These are phyloP conservation scores for Mucor mucedo DNA, from an alignment of 371 early-diverging fungal genomes.

Conservation along the genomic window DNA sequence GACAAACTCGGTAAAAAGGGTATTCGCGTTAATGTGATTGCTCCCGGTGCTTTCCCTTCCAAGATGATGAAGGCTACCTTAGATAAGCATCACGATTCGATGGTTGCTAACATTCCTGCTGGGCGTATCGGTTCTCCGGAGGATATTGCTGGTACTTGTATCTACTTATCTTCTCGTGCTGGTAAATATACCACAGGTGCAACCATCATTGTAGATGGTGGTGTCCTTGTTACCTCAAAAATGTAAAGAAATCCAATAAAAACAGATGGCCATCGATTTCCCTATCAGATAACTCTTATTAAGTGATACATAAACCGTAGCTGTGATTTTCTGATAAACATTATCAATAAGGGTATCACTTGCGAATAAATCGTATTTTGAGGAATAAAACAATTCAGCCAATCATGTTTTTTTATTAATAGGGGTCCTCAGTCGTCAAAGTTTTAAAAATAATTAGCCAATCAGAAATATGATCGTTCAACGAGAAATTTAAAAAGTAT, in stretches of 20 bases:
- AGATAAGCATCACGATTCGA: conserved; percentile 57
- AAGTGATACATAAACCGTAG: too few relatives aligned
- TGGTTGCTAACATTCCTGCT: conserved; percentile 65
- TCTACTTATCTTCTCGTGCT: conserved; percentile 81
- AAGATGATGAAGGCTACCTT: conserved; percentile 87
- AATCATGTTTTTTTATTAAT: too few relatives aligned
- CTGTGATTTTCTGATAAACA: too few relatives aligned
- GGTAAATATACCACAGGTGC: conserved; percentile 86
- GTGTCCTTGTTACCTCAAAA: conserved; percentile 32
- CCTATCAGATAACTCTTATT: too few relatives aligned
- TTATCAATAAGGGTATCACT: too few relatives aligned
- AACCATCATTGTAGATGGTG: conserved; percentile 85
- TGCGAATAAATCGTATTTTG: too few relatives aligned
- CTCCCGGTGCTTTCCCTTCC: conserved; percentile 87
- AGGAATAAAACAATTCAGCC: too few relatives aligned
- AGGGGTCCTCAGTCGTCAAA: too few relatives aligned
- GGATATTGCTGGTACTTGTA: conserved; percentile 85
- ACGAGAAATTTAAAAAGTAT: too few relatives aligned
- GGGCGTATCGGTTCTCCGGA: conserved; percentile 79
- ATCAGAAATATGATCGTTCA: too few relatives aligned
- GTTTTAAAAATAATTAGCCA: too few relatives aligned
- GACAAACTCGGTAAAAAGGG: conserved; percentile 59
- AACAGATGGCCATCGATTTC: too few relatives aligned
- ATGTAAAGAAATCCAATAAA: not conserved
- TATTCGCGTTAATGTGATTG: conserved; percentile 85